Evolutionary conservation across 2,329 filamentous ascomycete species (phyloP), one percentile per base, ranked within the genome.

Genomic region (Trichoderma sp.): DNA sequence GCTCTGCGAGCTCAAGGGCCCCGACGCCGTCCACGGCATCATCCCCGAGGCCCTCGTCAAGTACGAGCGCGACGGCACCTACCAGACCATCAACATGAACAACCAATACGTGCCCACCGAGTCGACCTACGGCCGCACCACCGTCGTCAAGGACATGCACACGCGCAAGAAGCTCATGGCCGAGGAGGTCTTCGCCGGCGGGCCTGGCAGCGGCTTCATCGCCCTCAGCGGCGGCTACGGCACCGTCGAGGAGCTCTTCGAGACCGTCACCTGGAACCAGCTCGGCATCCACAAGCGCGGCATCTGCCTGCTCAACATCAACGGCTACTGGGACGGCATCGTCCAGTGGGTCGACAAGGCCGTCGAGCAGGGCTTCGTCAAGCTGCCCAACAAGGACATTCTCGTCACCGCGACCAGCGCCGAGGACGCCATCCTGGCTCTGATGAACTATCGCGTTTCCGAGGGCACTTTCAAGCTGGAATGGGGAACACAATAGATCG

Each of bases 141-240:
- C 93, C 0, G 88, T 97, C 9, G 95, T 98, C 32, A 86, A 89
- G 73, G 93, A 97, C 77, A 99, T 99, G 95, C 95, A 99, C 81
- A 94, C 92, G 50, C 89, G 95, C 71, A 99, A 99, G 84, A 88
- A 91, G 73, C 85, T 95, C 82, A 98, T 99, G 95, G 94, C 94
- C 7, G 84, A 89, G 73, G 91, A 94, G 78, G 93, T 98, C 17
- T 86, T 96, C 27, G 86, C 87, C 22, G 93, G 93, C 29, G 94
- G 91, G 0, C 88, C 90, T 0, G 94, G 94, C 1, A 90, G 89
- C 67, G 94, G 94, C 13, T 99, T 99, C 80, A 88, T 99, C 48
- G 93, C 93, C 32, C 82, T 99, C 68, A 88, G 87, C 66, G 94
- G 94, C 52, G 95, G 95, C 0, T 99, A 94, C 79, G 95, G 95